Evolutionary conservation across 768 basidiomycete species (phyloP).

Genomic region (Lactarius akahatsu): DNA sequence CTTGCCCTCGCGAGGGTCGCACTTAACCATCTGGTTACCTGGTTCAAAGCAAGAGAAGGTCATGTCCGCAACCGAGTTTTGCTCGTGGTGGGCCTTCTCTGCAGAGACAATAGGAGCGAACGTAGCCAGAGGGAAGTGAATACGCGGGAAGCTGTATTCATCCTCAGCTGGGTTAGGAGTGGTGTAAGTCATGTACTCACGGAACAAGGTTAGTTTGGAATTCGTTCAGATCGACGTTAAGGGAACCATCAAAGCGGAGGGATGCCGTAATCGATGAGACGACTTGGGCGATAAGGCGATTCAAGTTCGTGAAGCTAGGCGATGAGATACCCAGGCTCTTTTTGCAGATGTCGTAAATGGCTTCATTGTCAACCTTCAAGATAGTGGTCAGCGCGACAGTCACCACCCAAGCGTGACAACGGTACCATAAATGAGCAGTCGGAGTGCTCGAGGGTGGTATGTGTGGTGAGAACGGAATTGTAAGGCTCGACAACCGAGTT

Average conservation of each 20-base stretch:
- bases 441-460: slow-evolving; percentile 99
- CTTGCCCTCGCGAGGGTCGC: slow-evolving; percentile 77
- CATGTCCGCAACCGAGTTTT: slow-evolving; percentile 70
- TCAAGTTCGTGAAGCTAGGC: slow-evolving; percentile 63
- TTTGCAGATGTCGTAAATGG: slow-evolving; percentile 65
- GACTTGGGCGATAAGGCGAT: slow-evolving; percentile 67
- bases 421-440: slow-evolving; percentile 99
- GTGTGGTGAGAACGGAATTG: slow-evolving; percentile 96
- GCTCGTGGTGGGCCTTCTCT: slow-evolving; percentile 65
- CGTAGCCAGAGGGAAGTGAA: slow-evolving; percentile 68
- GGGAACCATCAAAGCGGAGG: slow-evolving; percentile 63
- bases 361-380: slow-evolving; percentile 57
- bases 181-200: slow-evolving; percentile 35
- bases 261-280: slow-evolving; percentile 47
- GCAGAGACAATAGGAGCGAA: slow-evolving; percentile 65
- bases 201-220: slow-evolving; percentile 72
- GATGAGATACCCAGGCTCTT: slow-evolving; percentile 55
- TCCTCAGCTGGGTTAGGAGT: background rate
- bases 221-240: slow-evolving; percentile 70
- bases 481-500: slow-evolving; percentile 99
- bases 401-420: background rate
- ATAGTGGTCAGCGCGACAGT: background rate
- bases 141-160: slow-evolving; percentile 51
- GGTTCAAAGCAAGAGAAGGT: slow-evolving; percentile 75
- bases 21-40: slow-evolving; percentile 79